Evolutionary conservation across 2,329 filamentous ascomycete species (phyloP), one percentile per base, ranked within the genome.

Genomic region (Domatiomyces catenatus): DNA sequence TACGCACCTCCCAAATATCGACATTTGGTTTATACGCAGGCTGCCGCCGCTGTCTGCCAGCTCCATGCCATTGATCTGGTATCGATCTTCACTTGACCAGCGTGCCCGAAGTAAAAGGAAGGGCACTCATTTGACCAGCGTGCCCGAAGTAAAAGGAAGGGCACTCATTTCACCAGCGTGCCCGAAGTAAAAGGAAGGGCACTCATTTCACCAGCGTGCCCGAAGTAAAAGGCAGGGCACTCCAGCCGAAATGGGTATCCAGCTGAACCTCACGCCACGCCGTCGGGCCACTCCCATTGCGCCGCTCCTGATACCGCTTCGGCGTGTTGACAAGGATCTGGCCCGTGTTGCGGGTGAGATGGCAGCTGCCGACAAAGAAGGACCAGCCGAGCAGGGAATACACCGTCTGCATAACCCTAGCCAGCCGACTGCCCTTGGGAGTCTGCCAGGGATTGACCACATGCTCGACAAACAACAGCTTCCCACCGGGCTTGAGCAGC

Each of bases 401-500:
- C 10, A 73, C 53, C 8, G 64, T 55, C 62, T 79, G 76, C 58
- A 71, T 58, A 15, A 67, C 8, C 18, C 71, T 61, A n/a, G 67
- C 72, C 10, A 70, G 5, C 8, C 71, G 10, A 36, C 67, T 71
- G 5, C 72, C 74, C 56, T 66, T 68, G 44, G 64, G 63, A n/a
- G 62, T 67, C 48, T 62, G 60, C 70, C 72, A 76, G 1, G 71
- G 69, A 57, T 75, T 77, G 20, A 64, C 68, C 10, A 77, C 71
- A 64, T 80, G 76, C 61, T 79, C 76, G 48, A 69, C 72, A 22
- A 79, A 64, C 17, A 79, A 62, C 63, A 79, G 61, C 50, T 73
- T 63, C 0, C 76, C 76, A 1, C 76, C 75, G 0, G 75, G 75
- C 52, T 71, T 73, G 42, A 79, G 59, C 52, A 79, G 58, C 0